phyloP scores from a whole-genome alignment of 768 basidiomycete species.

The Phanerodontia chrysosporium region DNA sequence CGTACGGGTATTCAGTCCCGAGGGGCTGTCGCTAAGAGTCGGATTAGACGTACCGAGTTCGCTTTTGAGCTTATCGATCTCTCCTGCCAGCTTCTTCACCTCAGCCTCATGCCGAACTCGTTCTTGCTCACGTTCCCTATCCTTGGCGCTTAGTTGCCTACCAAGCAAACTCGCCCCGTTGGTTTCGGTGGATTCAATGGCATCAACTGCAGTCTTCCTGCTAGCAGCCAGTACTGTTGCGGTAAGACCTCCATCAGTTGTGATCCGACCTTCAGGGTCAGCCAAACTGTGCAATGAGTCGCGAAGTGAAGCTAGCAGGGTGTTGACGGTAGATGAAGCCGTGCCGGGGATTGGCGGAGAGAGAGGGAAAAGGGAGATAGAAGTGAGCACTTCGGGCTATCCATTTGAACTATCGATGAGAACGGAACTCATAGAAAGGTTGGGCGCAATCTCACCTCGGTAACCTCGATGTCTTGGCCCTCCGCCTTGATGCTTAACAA shows the following conservation, averaged over 20 bases:
- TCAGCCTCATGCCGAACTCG: conserved; percentile 27
- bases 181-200: background rate
- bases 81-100: conserved; percentile 2
- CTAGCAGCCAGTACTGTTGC: background rate
- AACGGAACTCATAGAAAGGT: background rate
- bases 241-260: background rate
- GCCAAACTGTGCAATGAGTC: conserved; percentile 20
- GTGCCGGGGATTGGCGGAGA: conserved; percentile 16
- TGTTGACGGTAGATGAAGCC: conserved; percentile 22
- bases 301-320: conserved; percentile 22
- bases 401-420: background rate
- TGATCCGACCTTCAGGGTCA: conserved; percentile 19
- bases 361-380: conserved; percentile 23
- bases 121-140: conserved; percentile 5
- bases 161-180: background rate
- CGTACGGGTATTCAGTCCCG: background rate
- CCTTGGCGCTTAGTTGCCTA: background rate
- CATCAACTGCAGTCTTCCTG: background rate
- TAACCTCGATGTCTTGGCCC: background rate
- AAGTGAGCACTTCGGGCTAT: conserved; percentile 23
- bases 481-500: background rate
- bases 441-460: background rate
- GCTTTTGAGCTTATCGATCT: conserved; percentile 41
- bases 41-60: conserved; percentile 52
- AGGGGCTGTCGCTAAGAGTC: background rate